Evolutionary conservation across 176 grass and related monocot species (phyloP), one percentile per base, ranked within the genome.

Genomic region (Luzula sylvatica): DNA sequence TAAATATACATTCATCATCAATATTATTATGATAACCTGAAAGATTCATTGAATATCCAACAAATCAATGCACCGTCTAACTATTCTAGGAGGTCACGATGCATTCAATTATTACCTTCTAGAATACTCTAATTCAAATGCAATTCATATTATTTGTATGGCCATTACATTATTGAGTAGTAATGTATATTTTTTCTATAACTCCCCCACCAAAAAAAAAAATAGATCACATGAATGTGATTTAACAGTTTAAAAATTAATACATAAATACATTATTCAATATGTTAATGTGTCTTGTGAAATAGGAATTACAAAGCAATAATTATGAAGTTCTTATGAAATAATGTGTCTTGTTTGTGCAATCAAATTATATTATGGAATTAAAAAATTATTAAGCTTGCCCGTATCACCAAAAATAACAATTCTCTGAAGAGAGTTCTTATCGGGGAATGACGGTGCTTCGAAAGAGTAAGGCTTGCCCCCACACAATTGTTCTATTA

Each of bases 381-480:
- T 49, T 38, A 54, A 13, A 55, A 69, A 27, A 54, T 43, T 15
- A 16, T 8, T 67, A n/a, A 95, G 83, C 77, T 95, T 95, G 52
- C 80, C 90, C 90, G 88, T 95, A 29, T 95, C 90, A 39, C 90
- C 90, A 61, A 88, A 88, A 75, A 88, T 95, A 29, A 88, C 56
- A 26, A 96, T 71, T 25, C 65, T 49, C 57, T 89, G 84, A 52
- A 96, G 43, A 50, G 84, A 96, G 67, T 85, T 73, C 65, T 88
- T 80, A 35, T 80, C 84, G 35, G 84, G 90, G 51, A 85, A 96
- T 51, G 90, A 83, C 12, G 90, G 85, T 49, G 90, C 84, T 56
- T 47, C 75, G 47, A 96, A 96, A 46, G 59, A 88, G 28, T 85
- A 96, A 58, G 70, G 50, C 46, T 65, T 67, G 35, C 29, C 84